Evolutionary conservation across 352 stramenopile species (phyloP).

Genomic region (Phytophthora rubi): DNA sequence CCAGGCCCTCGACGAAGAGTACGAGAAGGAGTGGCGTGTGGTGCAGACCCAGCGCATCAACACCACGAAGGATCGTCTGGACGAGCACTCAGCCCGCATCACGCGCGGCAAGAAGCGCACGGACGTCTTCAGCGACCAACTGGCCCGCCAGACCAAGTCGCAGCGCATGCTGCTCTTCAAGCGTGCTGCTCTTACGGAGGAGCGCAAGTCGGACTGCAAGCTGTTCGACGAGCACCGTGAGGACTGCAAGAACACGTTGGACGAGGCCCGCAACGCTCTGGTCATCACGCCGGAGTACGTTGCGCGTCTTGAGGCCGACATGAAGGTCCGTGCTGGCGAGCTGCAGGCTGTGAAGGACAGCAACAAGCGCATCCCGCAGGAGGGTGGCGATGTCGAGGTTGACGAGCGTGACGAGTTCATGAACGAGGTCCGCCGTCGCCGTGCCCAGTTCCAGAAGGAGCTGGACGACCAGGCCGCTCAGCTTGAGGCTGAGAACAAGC

Average conservation of each 20-base stretch:
- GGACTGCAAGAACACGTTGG: constrained; percentile 79
- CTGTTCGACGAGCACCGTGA: constrained; percentile 88
- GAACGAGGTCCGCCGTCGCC: constrained; percentile 84
- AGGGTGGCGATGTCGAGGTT: constrained; percentile 73
- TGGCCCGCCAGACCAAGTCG: constrained; percentile 81
- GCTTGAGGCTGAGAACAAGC: constrained; percentile 79
- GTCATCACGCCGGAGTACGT: constrained; percentile 88
- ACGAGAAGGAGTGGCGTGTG: constrained; percentile 87
- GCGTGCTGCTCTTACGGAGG: constrained; percentile 82
- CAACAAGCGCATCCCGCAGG: constrained; percentile 85
- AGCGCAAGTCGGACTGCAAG: constrained; percentile 80
- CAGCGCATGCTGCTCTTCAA: constrained; percentile 90
- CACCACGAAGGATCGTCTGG: constrained; percentile 68
- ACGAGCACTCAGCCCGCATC: constrained; percentile 74
- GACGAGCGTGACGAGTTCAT: constrained; percentile 90
- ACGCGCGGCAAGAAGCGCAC: constrained; percentile 84
- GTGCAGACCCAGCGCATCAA: constrained; percentile 65
- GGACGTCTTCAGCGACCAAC: constrained; percentile 83
- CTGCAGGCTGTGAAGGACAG: constrained; percentile 79
- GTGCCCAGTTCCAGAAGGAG: constrained; percentile 85
- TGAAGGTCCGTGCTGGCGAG: constrained; percentile 83
- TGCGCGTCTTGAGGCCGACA: constrained; percentile 81
- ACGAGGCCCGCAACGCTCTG: constrained; percentile 71
- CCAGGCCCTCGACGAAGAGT: constrained; percentile 80
- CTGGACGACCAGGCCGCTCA: constrained; percentile 78